Conservation (phyloP, 805 yeast genomes). For the Kuraishia capsulata region DNA sequence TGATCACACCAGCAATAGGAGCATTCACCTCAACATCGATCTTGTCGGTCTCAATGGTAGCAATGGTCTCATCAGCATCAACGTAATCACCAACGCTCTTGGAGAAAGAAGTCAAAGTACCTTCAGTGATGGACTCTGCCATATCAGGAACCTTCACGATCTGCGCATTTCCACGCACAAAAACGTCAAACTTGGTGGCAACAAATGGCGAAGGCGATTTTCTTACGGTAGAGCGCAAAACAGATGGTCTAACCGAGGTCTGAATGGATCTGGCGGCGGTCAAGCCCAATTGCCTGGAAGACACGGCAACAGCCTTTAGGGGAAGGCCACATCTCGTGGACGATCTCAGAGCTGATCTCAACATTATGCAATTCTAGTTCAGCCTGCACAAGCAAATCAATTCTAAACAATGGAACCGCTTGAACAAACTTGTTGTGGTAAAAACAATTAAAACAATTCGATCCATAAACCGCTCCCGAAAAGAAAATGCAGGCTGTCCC, state of each 20-base stretch:
- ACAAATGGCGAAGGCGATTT: background rate
- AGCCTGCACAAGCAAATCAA: too few species aligned
- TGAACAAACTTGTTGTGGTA: background rate
- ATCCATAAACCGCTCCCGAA: too few species aligned
- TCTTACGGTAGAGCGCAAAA: background rate
- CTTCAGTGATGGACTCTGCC: conserved; percentile 98
- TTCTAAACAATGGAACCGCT: too few species aligned
- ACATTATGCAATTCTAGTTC: background rate
- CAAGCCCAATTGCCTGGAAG: background rate
- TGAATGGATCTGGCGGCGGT: conserved; percentile 1
- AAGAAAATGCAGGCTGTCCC: too few species aligned
- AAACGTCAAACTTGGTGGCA: conserved; percentile 1
- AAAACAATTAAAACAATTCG: too few species aligned
- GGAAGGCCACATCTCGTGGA: background rate
- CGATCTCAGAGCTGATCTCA: background rate
- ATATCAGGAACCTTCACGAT: conserved; percentile 89
- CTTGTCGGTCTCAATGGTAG: conserved; percentile 97
- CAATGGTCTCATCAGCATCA: conserved; percentile 78
- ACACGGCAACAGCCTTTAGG: background rate
- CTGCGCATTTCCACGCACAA: conserved; percentile 23
- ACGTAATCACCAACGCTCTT: conserved; percentile 85
- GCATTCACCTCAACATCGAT: conserved; percentile 96
- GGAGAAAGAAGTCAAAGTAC: conserved; percentile 65
- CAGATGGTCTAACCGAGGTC: conserved; percentile 2
- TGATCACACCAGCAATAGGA: conserved; percentile 83